Base-by-base conservation (phyloP, 2,329 filamentous ascomycete species). In the Ceratocystiopsis sp. region DNA sequence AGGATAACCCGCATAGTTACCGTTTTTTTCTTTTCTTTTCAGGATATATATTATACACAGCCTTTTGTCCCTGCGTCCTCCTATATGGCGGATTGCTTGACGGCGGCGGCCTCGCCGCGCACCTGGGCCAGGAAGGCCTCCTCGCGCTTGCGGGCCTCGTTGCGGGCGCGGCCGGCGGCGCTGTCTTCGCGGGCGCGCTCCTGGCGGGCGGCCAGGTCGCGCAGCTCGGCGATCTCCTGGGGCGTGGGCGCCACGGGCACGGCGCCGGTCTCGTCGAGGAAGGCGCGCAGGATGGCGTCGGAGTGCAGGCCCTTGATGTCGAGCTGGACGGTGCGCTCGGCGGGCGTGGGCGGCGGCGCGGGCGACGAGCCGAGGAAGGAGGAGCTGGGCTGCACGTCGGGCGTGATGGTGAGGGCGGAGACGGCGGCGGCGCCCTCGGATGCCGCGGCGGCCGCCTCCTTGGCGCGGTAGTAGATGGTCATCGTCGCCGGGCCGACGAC, bases 221-320 rank as follows among this genome's bases (percentile, higher is more conserved):
- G 61, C 59, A 81, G 60, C 46, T 65, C 54, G 51, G 85, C 80
- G 54, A 76, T 68, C 51, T 87, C 80, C 54, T 78, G 68, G 3
- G 63, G 58, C 1, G 71, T 78, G 3, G 78, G 66, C 47, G 67
- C 53, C 1, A 86, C 56, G 19, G 62, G 56, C 21, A 63, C 59
- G 11, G 79, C 81, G 17, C 71, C 70, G 17, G 79, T 82, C 57
- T 75, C 66, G 45, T 63, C 61, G 35, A 85, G 56, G 42, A 87
- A 66, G 45, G 73, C 67, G 40, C 67, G 60, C 16, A 85, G 61
- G 47, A 87, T 86, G 34, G 73, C 65, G 3, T 66, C 62, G 37
- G 75, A 76, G 46, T 65, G 65, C 52, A 71, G 67, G 53, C 71
- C 58, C 56, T 76, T 77, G 69, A 86, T 80, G 50, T 79, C 68